These are phyloP conservation scores for Leishmania mexicana DNA, from an alignment of 208 protist species.

Conservation along the genomic window DNA sequence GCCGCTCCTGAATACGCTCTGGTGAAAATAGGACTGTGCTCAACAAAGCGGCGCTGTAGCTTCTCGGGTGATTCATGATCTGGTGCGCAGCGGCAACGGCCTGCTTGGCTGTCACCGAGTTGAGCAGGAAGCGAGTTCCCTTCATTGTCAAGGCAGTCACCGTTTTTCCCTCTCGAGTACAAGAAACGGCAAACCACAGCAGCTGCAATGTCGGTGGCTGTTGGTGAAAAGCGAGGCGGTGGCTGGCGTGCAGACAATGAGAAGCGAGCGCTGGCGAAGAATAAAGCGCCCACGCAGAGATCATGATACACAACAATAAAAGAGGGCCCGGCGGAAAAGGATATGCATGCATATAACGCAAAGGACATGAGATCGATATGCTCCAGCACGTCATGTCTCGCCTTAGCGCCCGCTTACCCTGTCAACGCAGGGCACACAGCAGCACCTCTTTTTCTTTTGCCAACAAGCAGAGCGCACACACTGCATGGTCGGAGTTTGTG, in stretches of 20 bases:
- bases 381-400: neutral
- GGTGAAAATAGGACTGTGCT: slow-evolving; percentile 65
- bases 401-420: neutral
- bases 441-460: neutral
- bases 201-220: neutral
- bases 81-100: slow-evolving; percentile 45
- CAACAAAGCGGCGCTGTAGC: slow-evolving; percentile 63
- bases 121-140: slow-evolving; percentile 26
- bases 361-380: neutral
- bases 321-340: neutral
- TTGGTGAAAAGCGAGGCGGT: neutral
- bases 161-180: neutral
- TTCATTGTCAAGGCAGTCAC: slow-evolving; percentile 11
- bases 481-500: too few relatives aligned
- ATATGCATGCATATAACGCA: neutral
- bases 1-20: slow-evolving; percentile 35
- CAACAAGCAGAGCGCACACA: neutral
- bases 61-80: slow-evolving; percentile 30
- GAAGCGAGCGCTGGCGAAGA: neutral
- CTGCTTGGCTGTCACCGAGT: slow-evolving; percentile 22
- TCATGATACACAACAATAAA: neutral
- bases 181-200: neutral
- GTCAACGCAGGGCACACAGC: neutral
- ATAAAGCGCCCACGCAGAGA: neutral
- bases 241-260: neutral